phyloP scores from a whole-genome alignment of 78 protist genomes.

The Dictyostelium intermedium region DNA sequence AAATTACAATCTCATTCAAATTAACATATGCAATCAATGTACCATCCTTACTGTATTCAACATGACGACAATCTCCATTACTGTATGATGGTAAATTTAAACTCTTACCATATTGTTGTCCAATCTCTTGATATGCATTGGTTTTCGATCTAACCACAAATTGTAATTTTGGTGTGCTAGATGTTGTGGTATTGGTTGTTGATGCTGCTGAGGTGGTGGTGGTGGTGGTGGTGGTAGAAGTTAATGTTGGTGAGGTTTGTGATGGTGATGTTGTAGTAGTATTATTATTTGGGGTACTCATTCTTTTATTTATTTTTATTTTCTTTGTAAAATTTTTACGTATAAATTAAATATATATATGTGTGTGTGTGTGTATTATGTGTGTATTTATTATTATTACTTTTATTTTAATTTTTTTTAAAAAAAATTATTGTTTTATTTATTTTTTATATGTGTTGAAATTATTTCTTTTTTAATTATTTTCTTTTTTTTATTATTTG shows the following conservation, averaged over 20 bases:
- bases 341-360: no score
- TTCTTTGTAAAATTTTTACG: no score
- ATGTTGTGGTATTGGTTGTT: neutral
- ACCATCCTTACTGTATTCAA: conserved; percentile 61
- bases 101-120: conserved; percentile 23
- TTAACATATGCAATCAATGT: conserved; percentile 61
- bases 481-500: neutral
- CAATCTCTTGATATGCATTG: conserved; percentile 1
- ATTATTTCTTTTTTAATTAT: neutral
- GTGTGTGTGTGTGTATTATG: no score
- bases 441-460: neutral
- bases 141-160: conserved; percentile 54
- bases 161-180: conserved; percentile 36
- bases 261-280: neutral
- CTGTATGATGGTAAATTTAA: neutral
- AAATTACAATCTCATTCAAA: conserved; percentile 9
- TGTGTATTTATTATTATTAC: neutral
- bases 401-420: neutral
- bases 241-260: conserved; percentile 28
- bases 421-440: neutral
- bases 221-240: conserved; percentile 5
- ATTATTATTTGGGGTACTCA: neutral
- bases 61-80: conserved; percentile 35
- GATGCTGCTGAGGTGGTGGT: conserved; percentile 16
- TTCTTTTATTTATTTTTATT: conserved; percentile 5